Evolutionary conservation across 139 green algal species (phyloP), one percentile per base, ranked within the genome.

Genomic region (Tetraselmis chui): DNA sequence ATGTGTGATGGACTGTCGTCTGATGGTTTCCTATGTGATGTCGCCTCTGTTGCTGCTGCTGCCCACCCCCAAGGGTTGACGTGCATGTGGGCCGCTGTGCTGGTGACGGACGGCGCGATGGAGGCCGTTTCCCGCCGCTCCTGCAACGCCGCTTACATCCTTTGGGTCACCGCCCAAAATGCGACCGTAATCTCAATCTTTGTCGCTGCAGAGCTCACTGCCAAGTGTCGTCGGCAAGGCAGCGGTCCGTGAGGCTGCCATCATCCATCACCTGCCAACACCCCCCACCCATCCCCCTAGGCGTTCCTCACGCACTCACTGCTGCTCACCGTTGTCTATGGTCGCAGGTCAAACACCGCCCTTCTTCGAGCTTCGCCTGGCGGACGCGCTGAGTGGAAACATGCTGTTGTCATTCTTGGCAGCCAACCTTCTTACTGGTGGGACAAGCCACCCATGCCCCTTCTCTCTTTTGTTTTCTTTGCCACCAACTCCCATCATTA

Each of bases 381-480:
- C 93, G 31, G 0, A 74, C 2, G 83, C 82, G 1, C 30, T 92
- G 30, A 92, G 85, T 79, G 29, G 32, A 25, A 81, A 85, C 75
- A 91, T 92, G 86, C 87, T 98, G 76, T 30, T 83, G 0, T 27
- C 92, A 2, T 98, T 98, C 81, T 82, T 98, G 31, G 31, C 84
- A 2, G 94, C 91, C 27, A 98, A 98, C 82, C 28, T 97, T 74
- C 29, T 94, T 32, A 97, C 94, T 1, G 93, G 92, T 1, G 28
- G 32, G 0, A 93, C 94, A 67, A 67, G 11, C 45, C 45, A 5
- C 45, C 45, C 45, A 5, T 18, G n/a, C n/a, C n/a, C n/a, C n/a
- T n/a, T n/a, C n/a, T n/a, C n/a, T n/a, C n/a, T n/a, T n/a, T n/a
- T n/a, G n/a, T n/a, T n/a, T n/a, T n/a, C n/a, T n/a, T n/a, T n/a